phyloP scores from a whole-genome alignment of 2,329 filamentous ascomycete species.

The Lasiodiplodia sp. region DNA sequence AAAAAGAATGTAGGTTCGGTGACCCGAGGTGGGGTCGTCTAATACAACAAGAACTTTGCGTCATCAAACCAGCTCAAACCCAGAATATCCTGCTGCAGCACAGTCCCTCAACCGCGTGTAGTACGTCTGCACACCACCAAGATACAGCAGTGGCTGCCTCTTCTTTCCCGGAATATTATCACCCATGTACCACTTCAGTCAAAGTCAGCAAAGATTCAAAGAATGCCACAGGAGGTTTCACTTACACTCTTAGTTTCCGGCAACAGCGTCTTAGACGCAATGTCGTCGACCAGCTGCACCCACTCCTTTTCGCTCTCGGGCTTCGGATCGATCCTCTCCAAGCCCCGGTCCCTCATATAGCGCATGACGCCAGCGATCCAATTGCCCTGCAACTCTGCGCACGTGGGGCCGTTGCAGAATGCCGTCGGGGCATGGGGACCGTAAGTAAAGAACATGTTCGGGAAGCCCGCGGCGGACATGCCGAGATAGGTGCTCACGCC shows the following conservation, averaged over 20 bases:
- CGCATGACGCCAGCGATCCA: constrained; percentile 63
- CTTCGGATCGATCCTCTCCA: constrained; percentile 62
- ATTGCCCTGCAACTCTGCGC: constrained; percentile 63
- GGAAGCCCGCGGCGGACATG: constrained; percentile 48
- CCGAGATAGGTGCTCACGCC: constrained; percentile 47
- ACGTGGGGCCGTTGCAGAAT: constrained; percentile 63
- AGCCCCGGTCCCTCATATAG: constrained; percentile 54
- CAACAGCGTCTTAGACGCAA: constrained; percentile 58
- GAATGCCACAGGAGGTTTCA: not conserved
- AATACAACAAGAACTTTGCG: too few relatives aligned
- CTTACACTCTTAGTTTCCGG: constrained; percentile 53
- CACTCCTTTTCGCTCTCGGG: constrained; percentile 56
- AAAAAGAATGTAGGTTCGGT: too few relatives aligned
- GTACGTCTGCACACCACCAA: constrained; percentile 43
- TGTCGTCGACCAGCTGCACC: constrained; percentile 58
- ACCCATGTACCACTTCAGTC: constrained; percentile 60
- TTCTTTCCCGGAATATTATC: constrained; percentile 62
- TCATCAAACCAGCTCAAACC: constrained; percentile 32
- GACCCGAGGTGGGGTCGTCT: too few relatives aligned
- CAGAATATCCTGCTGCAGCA: constrained; percentile 34
- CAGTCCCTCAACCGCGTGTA: constrained; percentile 35
- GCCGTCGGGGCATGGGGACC: constrained; percentile 62
- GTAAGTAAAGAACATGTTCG: constrained; percentile 57
- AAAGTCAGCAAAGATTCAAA: constrained; percentile 9
- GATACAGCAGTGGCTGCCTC: constrained; percentile 60